These are phyloP conservation scores for Cadophora sp. DNA, from an alignment of 2,329 filamentous ascomycete genomes.

Conservation along the genomic window DNA sequence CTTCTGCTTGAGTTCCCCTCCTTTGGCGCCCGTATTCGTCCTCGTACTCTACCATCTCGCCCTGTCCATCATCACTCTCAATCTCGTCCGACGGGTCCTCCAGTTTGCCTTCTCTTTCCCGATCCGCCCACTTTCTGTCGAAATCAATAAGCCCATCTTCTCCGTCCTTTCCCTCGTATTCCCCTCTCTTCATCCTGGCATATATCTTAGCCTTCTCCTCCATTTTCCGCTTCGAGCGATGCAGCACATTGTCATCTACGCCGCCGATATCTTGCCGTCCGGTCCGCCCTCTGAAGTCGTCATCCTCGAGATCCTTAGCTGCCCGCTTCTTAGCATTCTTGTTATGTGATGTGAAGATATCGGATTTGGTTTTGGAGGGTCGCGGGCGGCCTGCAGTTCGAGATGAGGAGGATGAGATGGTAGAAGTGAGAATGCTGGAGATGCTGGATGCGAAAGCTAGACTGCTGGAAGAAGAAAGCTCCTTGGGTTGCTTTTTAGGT, in stretches of 20 bases:
- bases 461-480: conserved; percentile 73
- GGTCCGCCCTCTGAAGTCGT: conserved; percentile 54
- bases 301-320: conserved; percentile 59
- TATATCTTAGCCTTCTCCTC: conserved; percentile 90
- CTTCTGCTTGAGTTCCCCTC: conserved; percentile 73
- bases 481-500: conserved; percentile 70
- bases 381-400: conserved; percentile 57
- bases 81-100: conserved; percentile 60
- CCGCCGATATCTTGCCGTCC: conserved; percentile 70
- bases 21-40: conserved; percentile 93
- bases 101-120: conserved; percentile 50
- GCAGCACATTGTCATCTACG: conserved; percentile 62
- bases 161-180: conserved; percentile 66
- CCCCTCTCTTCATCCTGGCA: conserved; percentile 88
- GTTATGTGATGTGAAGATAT: conserved; percentile 74
- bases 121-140: conserved; percentile 92
- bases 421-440: conserved; percentile 76
- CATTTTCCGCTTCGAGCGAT: conserved; percentile 79
- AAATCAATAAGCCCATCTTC: conserved; percentile 84
- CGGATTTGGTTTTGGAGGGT: conserved; percentile 64
- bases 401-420: conserved; percentile 48
- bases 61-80: conserved; percentile 60
- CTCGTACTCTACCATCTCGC: conserved; percentile 80
- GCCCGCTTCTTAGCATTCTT: conserved; percentile 68
- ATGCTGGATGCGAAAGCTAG: conserved; percentile 91